Base-by-base conservation (phyloP, 225 moss, liverwort and hornwort genomes). In the Marchantia paleacea region DNA sequence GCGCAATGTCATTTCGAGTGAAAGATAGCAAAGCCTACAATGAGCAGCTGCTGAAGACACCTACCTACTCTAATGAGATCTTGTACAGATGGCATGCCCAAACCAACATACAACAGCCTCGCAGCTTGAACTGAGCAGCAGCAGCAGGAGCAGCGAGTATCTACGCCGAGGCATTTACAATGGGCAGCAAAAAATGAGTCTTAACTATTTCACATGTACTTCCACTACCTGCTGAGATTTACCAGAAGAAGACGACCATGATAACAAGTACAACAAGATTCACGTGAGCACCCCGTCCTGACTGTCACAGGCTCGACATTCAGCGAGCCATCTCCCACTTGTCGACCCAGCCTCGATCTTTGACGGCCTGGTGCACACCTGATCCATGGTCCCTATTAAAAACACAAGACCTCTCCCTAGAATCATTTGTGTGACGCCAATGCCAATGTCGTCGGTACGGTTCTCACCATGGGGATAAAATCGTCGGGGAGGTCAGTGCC, bases 131-230 rank as follows among this genome's bases (percentile, higher is more conserved):
- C 55, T 55, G 55, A 55, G 16, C 55, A 12, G 2, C 16, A 63
- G 19, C 14, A n/a, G n/a, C n/a, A n/a, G n/a, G n/a, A n/a, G n/a
- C n/a, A n/a, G 39, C 39, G 18, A 65, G 65, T 22, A 68, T 20
- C 47, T 19, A 72, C 72, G 49, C 52, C 51, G 24, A 52, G 24
- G 72, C 72, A 73, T 73, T 73, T 73, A 73, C 72, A 73, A 73
- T 51, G 72, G 72, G 72, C 52, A 52, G 72, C 72, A 2, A 73
- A 52, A 25, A 24, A 13, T n/a, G 52, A 10, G 16, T 25, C 22
- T 20, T 13, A 73, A 73, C 52, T 52, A 73, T 73, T 24, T 52
- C 10, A 52, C 52, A 52, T 24, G 16, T 16, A 52, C 12, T 52
- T 49, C 20, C 16, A 18, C 7, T 19, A 70, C 18, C 48, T 49